Base-by-base conservation (phyloP, 1,284 basidiomycete species). In the Cystobasidiaceae sp. region DNA sequence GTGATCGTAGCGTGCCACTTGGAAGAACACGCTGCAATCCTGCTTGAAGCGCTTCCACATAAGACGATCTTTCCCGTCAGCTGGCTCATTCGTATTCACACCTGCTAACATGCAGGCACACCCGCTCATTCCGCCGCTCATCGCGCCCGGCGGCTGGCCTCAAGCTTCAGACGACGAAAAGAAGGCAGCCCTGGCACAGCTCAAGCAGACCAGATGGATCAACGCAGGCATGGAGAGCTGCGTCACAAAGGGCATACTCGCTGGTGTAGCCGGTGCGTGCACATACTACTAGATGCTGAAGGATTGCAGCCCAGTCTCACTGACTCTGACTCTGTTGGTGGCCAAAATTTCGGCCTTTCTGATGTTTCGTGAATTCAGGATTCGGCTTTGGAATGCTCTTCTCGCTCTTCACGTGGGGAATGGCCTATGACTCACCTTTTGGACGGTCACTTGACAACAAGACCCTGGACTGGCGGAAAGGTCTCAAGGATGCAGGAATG, bases 371-470 rank as follows among this genome's bases (percentile, higher is more conserved):
- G 52, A 13, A 17, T 43, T 6, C 25, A 64, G 61, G 61, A 25
- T 64, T 64, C 43, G 61, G 51, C 17, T 64, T 64, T 44, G 61
- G 61, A 32, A 45, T 64, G 52, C 51, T 64, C 13, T 51, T 64
- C 51, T 55, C 51, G 11, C 61, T 64, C 21, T 64, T 64, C 61
- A 54, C 61, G 8, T 64, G 55, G 9, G 61, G 61, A 32, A 64
- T 64, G 61, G 61, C 61, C 7, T 64, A 64, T 49, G 61, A 64
- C 41, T 54, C 61, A 15, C 61, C 61, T 21, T 54, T 64, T 25
- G 61, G 61, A 4, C 39, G 51, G 4, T 34, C 50, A 15, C 32
- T 64, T n/a, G 52, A 46, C 11, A 52, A 52, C 39, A 56, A 52
- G 23, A 37, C 46, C 21, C 51, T 64, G 23, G 28, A 49, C 30